These are phyloP conservation scores for Plectosphaerella plurivora DNA, from an alignment of 2,329 filamentous ascomycete genomes.

Conservation along the genomic window DNA sequence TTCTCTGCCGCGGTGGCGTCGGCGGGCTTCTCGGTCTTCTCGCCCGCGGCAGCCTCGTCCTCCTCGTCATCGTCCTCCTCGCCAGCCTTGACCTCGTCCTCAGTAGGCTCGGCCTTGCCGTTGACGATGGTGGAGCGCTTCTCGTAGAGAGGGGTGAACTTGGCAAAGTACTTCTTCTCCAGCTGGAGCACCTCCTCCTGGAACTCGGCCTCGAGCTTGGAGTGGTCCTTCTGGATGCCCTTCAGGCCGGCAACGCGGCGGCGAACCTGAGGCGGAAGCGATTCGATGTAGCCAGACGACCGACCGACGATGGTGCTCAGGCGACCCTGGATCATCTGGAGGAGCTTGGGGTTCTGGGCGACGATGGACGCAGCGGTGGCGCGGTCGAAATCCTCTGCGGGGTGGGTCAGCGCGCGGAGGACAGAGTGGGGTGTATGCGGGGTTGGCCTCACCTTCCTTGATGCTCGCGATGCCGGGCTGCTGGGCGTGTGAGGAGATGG, in stretches of 20 bases:
- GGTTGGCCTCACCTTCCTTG: constrained; percentile 75
- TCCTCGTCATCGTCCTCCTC: constrained; percentile 74
- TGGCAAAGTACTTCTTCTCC: constrained; percentile 99
- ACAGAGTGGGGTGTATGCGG: neutral
- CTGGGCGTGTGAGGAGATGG: constrained; percentile 95
- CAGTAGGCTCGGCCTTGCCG: constrained; percentile 77
- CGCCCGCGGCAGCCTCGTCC: constrained; percentile 51
- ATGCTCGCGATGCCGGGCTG: constrained; percentile 92
- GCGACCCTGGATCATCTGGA: constrained; percentile 97
- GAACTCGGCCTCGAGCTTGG: constrained; percentile 96
- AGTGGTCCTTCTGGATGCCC: constrained; percentile 97
- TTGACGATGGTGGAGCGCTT: constrained; percentile 93
- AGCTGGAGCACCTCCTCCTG: constrained; percentile 97
- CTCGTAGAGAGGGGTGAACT: constrained; percentile 96
- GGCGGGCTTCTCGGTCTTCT: constrained; percentile 51
- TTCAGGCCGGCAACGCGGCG: constrained; percentile 93
- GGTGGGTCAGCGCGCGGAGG: constrained; percentile 3
- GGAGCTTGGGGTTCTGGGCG: constrained; percentile 88
- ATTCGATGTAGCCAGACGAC: constrained; percentile 97
- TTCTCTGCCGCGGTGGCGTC: constrained; percentile 42
- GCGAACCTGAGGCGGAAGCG: constrained; percentile 81
- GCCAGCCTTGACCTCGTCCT: constrained; percentile 81
- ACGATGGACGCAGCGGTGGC: constrained; percentile 86
- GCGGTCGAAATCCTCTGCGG: constrained; percentile 83
- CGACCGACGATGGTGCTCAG: constrained; percentile 88